Base-by-base conservation (phyloP, 208 protist genomes). In the Leptomonas pyrrhocoris region DNA sequence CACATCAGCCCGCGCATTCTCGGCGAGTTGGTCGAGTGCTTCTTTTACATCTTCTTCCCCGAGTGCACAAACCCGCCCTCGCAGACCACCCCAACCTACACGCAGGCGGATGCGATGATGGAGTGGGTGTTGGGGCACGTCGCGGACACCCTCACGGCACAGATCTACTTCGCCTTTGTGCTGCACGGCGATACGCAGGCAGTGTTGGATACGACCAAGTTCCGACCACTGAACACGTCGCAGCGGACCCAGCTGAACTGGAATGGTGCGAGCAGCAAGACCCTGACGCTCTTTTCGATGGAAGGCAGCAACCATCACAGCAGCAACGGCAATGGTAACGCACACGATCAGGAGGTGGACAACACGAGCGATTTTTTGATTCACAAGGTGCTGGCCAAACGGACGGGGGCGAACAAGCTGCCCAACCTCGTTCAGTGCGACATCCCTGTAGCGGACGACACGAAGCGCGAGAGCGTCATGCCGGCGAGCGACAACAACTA, bases 11-110 rank as follows among this genome's bases (percentile, higher is more conserved):
- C 67, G 18, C 48, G 40, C n/a, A 68, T 63, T 6, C 66, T 92
- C 13, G 71, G 54, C 50, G 83, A 92, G 46, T 58, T 89, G 21
- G 63, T 83, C n/a, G 79, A 88, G 58, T 88, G 80, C 49, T 69
- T 92, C 15, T 66, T 70, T 13, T 89, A 84, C 61, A 53, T 92
- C 13, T 76, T 85, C 28, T 92, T 88, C 49, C 86, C 86, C 31
- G 80, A 89, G 49, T 84, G 68, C 61, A 84, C 42, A 54, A 58
- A 76, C 31, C 80, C 76, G 21, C 83, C 86, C 23, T 71, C 54
- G 57, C 50, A 65, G 5, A 43, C 70, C 9, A 69, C 66, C 16
- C 69, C 80, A 16, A 38, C 62, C 11, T 68, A 84, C 55, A 62
- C 78, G 18, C 69, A 85, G 42, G 50, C 61, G 2, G 70, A 57